Conservation (phyloP, 306 rosid species). For the Spatholobus suberectus region DNA sequence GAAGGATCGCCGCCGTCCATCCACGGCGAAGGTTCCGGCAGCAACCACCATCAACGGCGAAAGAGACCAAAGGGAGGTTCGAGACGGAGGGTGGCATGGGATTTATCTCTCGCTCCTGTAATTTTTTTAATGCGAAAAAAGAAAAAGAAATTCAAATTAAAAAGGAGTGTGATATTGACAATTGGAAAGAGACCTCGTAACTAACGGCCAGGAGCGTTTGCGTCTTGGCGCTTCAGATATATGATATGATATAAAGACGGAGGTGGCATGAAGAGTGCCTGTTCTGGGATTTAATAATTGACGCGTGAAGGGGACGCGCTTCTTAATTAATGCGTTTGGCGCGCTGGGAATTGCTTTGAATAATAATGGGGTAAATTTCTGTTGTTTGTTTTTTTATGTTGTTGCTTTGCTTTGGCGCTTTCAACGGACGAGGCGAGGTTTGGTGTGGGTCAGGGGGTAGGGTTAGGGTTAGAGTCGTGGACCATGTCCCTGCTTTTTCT, state of each 20-base stretch:
- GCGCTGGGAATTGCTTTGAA: conserved; percentile 35
- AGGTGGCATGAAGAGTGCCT: conserved; percentile 56
- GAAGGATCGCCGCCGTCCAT: conserved; percentile 68
- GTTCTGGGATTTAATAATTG: neutral
- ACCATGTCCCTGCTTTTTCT: conserved; percentile 16
- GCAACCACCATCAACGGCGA: conserved; percentile 64
- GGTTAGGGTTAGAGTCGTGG: neutral
- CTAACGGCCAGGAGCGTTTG: conserved; percentile 39
- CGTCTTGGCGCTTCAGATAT: conserved; percentile 39
- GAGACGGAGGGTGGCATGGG: conserved; percentile 31
- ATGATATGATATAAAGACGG: conserved; percentile 19
- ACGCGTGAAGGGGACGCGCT: conserved; percentile 40
- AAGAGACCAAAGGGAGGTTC: conserved; percentile 43
- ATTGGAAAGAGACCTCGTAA: conserved; percentile 43
- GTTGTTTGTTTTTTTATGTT: neutral
- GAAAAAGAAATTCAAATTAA: neutral
- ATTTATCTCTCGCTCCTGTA: conserved; percentile 41
- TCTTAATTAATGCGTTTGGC: conserved; percentile 19
- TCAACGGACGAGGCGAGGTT: neutral
- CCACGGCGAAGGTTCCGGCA: conserved; percentile 39
- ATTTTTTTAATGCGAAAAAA: conserved; percentile 16
- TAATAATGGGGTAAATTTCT: neutral
- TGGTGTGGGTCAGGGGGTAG: conserved; percentile 6
- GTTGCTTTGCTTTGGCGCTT: neutral
- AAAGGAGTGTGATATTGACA: neutral